Base-by-base conservation (phyloP, 352 stramenopile genomes). In the Pythium coloratum region DNA sequence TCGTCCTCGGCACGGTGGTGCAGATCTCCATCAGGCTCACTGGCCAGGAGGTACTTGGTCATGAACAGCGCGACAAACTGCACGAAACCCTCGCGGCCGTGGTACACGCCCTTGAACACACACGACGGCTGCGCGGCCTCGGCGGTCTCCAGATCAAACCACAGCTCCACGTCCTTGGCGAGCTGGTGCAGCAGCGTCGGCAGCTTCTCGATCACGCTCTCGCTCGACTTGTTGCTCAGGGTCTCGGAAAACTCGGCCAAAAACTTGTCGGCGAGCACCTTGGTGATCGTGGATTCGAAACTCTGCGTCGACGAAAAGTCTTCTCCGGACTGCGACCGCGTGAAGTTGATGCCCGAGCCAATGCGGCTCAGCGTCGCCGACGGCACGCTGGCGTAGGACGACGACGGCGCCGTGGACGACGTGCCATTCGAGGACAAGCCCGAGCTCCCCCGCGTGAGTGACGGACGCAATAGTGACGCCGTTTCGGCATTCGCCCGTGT, bases 31-130 rank as follows among this genome's bases (percentile, higher is more conserved):
- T 85, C 70, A 40, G 77, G 66, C 61, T 92, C 76, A 12, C 65
- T 81, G 1, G 75, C 77, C 26, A 95, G 73, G 46, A 89, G 28
- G 66, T 94, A 96, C 72, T 92, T 94, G 73, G 76, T 94, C 50
- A 76, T 69, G 57, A 92, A 96, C 30, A 96, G 69, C 65, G 86
- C 78, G 24, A 85, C 72, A 66, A 94, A 96, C 62, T 96, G 84
- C 55, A 93, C 88, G 57, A 96, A 88, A 7, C 88, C 88, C 69
- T 96, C 88, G 12, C 88, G 84, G 49, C 84, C 88, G 60, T 96
- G 86, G 73, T 94, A 96, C 28, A 93, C 85, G 51, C 88, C 88
- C 70, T 96, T 94, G 73, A 92, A 96, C 46, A 95, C 86, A 40
- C 86, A 94, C 38, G 82, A 91, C 49, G 86, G 84, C 65, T 92